phyloP scores from a whole-genome alignment of 192 early-diverging fungal genomes.

The Pecoramyces ruminantium region DNA sequence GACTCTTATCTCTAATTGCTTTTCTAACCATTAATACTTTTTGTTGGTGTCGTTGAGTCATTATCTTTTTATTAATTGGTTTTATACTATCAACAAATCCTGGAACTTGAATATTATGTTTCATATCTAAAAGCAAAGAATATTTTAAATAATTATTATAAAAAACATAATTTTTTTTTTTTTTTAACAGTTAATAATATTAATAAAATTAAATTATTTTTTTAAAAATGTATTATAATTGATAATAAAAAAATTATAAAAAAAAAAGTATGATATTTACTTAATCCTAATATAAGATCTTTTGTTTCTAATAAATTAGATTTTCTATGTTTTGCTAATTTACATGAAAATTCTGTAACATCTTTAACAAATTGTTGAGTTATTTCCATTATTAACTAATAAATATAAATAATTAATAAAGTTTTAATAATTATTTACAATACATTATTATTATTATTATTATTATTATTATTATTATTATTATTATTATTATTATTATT shows the following conservation, averaged over 20 bases:
- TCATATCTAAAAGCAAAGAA: neutral
- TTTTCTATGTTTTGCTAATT: constrained; percentile 66
- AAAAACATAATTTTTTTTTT: no score
- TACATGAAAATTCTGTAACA: constrained; percentile 63
- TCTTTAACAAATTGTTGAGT: constrained; percentile 79
- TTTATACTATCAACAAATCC: neutral
- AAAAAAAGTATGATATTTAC: no score
- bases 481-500: no score
- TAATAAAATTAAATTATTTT: no score
- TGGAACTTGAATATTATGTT: neutral
- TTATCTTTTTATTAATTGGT: neutral
- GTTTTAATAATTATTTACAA: no score
- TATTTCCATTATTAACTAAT: constrained; percentile 59
- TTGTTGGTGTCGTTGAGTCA: neutral
- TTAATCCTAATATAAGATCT: constrained; percentile 25
- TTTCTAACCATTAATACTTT: neutral
- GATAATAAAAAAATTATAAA: no score
- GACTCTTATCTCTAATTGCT: neutral
- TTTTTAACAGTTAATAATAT: no score
- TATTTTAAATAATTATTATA: no score
- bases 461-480: no score
- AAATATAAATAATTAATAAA: no score
- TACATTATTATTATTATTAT: no score
- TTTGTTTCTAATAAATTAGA: constrained; percentile 60
- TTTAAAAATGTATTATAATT: no score